phyloP scores from a whole-genome alignment of 2,329 filamentous ascomycete genomes.

The Rhynchosporium secalis region DNA sequence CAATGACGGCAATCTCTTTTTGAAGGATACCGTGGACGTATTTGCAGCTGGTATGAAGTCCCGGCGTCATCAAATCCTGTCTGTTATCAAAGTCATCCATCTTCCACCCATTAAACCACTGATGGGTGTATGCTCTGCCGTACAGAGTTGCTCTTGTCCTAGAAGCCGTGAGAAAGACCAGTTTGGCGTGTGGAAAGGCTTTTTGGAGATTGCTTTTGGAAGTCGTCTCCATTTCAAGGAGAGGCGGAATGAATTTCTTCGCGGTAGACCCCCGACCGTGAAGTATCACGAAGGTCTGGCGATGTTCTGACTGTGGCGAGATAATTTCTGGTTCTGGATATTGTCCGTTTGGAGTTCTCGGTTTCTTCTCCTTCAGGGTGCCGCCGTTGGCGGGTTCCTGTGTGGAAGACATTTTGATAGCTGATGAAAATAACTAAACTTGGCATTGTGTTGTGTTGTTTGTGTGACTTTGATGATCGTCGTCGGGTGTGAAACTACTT shows the following conservation, averaged over 20 bases:
- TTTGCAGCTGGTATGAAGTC: slow-evolving; percentile 45
- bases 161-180: slow-evolving; percentile 53
- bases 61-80: slow-evolving; percentile 41
- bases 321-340: slow-evolving; percentile 24
- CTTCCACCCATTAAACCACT: slow-evolving; percentile 50
- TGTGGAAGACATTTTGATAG: no score
- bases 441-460: no score
- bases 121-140: slow-evolving; percentile 43
- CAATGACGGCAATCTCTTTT: slow-evolving; percentile 43
- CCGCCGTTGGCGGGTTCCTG: no score
- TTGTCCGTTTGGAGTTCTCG: no score
- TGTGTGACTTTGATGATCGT: no score
- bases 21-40: slow-evolving; percentile 45
- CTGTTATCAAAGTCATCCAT: slow-evolving; percentile 36
- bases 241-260: slow-evolving; percentile 43
- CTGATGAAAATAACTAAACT: no score
- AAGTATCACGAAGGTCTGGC: slow-evolving; percentile 49
- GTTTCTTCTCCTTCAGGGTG: no score
- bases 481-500: no score
- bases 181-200: slow-evolving; percentile 46
- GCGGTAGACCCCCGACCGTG: slow-evolving; percentile 51
- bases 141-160: slow-evolving; percentile 44
- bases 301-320: slow-evolving; percentile 38
- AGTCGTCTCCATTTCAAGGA: slow-evolving; percentile 41
- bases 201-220: slow-evolving; percentile 35